A percentile compares a stretch with the other conserved stretches of the same genome.
These are phyloP conservation scores for Nigrospora osmanthi DNA, from an alignment of 2,329 filamentous ascomycete species.

Conservation along the genomic window DNA sequence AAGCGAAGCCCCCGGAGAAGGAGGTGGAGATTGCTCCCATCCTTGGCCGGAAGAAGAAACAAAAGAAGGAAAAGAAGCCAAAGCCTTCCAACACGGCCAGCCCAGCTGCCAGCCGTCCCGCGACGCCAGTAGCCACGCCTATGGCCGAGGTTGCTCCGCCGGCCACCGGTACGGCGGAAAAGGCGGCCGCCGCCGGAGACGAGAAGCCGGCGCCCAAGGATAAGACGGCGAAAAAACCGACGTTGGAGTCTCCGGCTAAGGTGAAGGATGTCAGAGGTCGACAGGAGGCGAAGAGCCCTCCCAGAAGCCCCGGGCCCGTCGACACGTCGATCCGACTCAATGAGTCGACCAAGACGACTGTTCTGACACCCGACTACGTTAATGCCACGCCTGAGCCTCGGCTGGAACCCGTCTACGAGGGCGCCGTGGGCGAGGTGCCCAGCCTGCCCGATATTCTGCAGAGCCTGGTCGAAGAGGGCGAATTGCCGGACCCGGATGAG, in stretches of 20 bases:
- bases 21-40: slow-evolving; percentile 61
- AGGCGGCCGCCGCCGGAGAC: slow-evolving; percentile 8
- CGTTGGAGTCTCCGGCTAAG: slow-evolving; percentile 10
- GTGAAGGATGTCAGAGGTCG: slow-evolving; percentile 8
- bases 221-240: slow-evolving; percentile 11
- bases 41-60: slow-evolving; percentile 74
- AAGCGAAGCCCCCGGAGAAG: slow-evolving; percentile 41
- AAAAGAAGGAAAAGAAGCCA: slow-evolving; percentile 66
- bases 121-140: slow-evolving; percentile 17
- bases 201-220: slow-evolving; percentile 9
- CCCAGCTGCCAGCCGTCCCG: slow-evolving; percentile 16
- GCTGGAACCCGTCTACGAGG: slow-evolving; percentile 18
- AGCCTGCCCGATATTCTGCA: slow-evolving; percentile 27
- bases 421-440: slow-evolving; percentile 22
- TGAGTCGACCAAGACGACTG: slow-evolving; percentile 25
- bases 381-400: slow-evolving; percentile 15
- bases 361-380: slow-evolving; percentile 25
- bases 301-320: slow-evolving; percentile 16
- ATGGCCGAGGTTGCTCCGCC: slow-evolving; percentile 18
- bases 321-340: slow-evolving; percentile 23
- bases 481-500: slow-evolving; percentile 23
- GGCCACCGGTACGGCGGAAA: slow-evolving; percentile 15
- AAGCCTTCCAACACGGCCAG: slow-evolving; percentile 30
- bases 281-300: slow-evolving; percentile 9
- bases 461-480: slow-evolving; percentile 24